phyloP scores from a whole-genome alignment of 495 filamentous ascomycete genomes.

The Chaetomium fimeti region DNA sequence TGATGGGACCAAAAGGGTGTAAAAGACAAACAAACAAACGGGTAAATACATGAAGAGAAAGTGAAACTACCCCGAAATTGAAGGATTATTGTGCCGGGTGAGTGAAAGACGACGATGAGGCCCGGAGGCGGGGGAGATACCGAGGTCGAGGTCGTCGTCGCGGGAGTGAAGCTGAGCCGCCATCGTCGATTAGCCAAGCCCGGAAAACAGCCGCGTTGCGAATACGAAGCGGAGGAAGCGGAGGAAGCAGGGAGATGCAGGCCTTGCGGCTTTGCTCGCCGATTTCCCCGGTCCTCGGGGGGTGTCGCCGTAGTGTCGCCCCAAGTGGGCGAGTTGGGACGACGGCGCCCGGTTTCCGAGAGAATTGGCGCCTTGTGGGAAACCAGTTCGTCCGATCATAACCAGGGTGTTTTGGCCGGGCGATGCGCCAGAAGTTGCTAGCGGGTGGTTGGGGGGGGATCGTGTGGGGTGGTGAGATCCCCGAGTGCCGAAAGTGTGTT shows the following conservation, averaged over 20 bases:
- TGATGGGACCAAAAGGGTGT: background rate
- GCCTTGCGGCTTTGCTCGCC: constrained; percentile 2
- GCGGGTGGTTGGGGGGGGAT: constrained; percentile 10
- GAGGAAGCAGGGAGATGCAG: background rate
- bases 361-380: background rate
- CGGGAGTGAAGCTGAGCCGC: background rate
- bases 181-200: constrained; percentile 4
- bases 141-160: background rate
- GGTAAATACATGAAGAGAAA: constrained; percentile 14
- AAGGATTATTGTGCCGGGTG: background rate
- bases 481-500: constrained; percentile 27
- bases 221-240: constrained; percentile 4
- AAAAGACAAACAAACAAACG: background rate
- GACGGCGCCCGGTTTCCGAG: constrained; percentile 1
- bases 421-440: constrained; percentile 8
- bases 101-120: background rate
- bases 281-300: background rate
- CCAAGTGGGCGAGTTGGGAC: constrained; percentile 10
- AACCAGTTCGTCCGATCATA: constrained; percentile 4
- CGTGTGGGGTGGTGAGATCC: constrained; percentile 6
- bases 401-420: background rate
- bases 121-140: background rate
- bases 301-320: constrained; percentile 9
- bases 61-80: constrained; percentile 7
- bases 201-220: background rate